A percentile compares a stretch with the other conserved stretches of the same genome.
These are phyloP conservation scores for Debaryomyces prosopidis DNA, from an alignment of 805 yeast genomes.

Conservation along the genomic window DNA sequence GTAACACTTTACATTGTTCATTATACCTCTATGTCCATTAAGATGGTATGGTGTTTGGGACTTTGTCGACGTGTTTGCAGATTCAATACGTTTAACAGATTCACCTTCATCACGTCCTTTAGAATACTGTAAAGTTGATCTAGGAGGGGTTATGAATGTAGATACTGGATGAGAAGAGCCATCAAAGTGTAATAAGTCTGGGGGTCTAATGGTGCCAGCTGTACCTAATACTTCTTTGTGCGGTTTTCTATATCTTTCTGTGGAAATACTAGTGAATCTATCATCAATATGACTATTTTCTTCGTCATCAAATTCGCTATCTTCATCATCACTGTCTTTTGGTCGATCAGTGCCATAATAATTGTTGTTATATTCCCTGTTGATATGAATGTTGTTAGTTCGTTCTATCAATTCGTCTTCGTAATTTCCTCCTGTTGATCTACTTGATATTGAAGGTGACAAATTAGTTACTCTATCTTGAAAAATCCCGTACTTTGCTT, in stretches of 20 bases:
- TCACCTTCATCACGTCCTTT: too few species aligned
- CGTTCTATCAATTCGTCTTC: not conserved
- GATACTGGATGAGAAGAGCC: not conserved
- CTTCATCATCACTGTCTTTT: constrained; percentile 2
- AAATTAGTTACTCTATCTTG: constrained; percentile 9
- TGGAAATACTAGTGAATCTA: not conserved
- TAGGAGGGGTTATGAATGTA: not conserved
- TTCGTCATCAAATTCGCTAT: constrained; percentile 14
- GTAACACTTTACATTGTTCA: too few species aligned
- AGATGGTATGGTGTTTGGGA: too few species aligned
- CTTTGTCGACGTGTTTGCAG: too few species aligned
- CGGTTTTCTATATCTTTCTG: not conserved
- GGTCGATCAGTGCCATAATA: too few species aligned
- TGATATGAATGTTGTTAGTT: too few species aligned
- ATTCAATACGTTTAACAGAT: too few species aligned
- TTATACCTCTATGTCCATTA: too few species aligned
- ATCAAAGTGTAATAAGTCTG: not conserved
- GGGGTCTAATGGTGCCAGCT: not conserved
- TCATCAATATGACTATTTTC: constrained; percentile 1
- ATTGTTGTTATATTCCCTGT: too few species aligned
- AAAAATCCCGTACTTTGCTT: constrained; percentile 8
- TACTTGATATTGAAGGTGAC: constrained; percentile 13
- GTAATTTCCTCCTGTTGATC: constrained; percentile 2
- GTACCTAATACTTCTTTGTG: not conserved
- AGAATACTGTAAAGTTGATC: not conserved